Evolutionary conservation across 78 protist genomes (phyloP).

Genomic region (Monocercomonoides exilis): DNA sequence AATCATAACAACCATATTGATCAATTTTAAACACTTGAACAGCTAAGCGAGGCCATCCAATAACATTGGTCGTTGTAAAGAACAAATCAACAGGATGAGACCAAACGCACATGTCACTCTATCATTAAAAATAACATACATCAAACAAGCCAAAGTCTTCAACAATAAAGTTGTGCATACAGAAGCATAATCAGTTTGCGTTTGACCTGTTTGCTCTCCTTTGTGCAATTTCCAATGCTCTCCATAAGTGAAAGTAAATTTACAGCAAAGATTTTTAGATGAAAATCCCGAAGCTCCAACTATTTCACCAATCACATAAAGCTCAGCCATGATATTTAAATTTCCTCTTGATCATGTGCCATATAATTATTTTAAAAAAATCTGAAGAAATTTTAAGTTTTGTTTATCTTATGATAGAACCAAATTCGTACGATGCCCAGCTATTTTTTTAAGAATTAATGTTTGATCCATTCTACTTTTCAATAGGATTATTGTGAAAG

Average conservation of each 20-base stretch:
- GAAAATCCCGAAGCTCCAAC: neutral
- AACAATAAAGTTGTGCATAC: too few relatives aligned
- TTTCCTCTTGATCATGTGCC: too few relatives aligned
- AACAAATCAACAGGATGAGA: neutral
- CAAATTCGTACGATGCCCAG: too few relatives aligned
- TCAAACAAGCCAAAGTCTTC: neutral
- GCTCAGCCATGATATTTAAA: neutral
- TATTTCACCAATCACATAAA: neutral
- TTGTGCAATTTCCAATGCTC: neutral
- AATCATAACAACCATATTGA: neutral
- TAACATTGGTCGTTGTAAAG: neutral
- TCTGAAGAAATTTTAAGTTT: too few relatives aligned
- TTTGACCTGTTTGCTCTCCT: neutral
- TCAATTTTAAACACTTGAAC: neutral
- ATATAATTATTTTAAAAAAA: too few relatives aligned
- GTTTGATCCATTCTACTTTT: too few relatives aligned
- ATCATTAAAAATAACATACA: neutral
- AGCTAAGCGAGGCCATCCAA: neutral
- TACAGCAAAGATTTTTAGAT: neutral
- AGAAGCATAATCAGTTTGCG: neutral
- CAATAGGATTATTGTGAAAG: too few relatives aligned
- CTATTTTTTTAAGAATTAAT: too few relatives aligned
- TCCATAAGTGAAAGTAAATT: neutral
- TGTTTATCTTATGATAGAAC: too few relatives aligned
- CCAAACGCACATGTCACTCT: neutral